Evolutionary conservation across 257 asterid genomes (phyloP).

Genomic region (Solanum habrochaites): DNA sequence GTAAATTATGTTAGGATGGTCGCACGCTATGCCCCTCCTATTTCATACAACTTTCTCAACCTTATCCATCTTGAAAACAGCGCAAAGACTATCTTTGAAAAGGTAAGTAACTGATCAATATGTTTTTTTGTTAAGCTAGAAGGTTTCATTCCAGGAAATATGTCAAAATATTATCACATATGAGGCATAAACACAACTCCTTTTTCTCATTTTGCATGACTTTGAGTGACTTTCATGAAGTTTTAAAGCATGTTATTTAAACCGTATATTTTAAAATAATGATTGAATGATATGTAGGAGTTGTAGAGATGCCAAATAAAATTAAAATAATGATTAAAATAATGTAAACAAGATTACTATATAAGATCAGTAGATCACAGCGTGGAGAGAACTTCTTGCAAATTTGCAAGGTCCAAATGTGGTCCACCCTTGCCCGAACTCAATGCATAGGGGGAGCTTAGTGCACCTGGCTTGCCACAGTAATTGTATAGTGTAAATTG

Average conservation of each 20-base stretch:
- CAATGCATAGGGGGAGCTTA: not conserved
- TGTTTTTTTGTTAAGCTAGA: not conserved
- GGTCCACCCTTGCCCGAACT: not conserved
- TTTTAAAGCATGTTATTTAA: not conserved
- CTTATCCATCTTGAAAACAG: conserved; percentile 44
- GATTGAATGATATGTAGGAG: not conserved
- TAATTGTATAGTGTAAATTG: not conserved
- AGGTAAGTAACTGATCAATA: conserved; percentile 18
- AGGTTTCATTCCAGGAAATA: not conserved
- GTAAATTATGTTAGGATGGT: conserved; percentile 44
- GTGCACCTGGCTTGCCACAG: not conserved
- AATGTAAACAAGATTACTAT: not conserved
- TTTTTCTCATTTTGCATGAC: not conserved
- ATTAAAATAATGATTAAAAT: not conserved
- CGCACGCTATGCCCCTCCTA: conserved; percentile 79
- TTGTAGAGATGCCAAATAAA: not conserved
- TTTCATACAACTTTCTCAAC: conserved; percentile 79
- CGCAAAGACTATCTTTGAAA: conserved; percentile 56
- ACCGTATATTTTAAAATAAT: not conserved
- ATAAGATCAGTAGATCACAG: not conserved
- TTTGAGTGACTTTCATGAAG: not conserved
- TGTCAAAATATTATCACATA: not conserved
- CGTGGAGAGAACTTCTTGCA: not conserved
- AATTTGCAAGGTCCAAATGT: not conserved
- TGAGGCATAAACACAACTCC: not conserved